Percentiles rank a stretch among this genome's conserved stretches.
These are phyloP conservation scores for Corylus avellana DNA, from an alignment of 306 rosid species.

Conservation along the genomic window DNA sequence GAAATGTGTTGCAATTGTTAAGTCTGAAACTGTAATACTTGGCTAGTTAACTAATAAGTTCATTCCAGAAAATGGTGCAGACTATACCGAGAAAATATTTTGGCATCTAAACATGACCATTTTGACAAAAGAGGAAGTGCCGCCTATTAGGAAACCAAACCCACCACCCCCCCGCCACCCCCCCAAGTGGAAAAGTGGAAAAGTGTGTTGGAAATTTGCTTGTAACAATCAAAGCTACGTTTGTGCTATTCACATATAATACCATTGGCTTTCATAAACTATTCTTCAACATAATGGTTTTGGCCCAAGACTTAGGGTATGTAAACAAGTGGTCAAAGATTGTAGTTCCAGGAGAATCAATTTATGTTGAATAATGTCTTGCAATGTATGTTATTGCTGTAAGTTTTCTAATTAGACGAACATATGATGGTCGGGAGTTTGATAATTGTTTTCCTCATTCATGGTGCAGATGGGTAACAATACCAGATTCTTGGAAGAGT, in stretches of 20 bases:
- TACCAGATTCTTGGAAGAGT: slow-evolving; percentile 5
- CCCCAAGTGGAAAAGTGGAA: no score
- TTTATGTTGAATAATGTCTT: neutral
- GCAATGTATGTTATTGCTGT: neutral
- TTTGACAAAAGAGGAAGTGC: neutral
- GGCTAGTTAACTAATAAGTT: neutral
- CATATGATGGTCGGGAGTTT: neutral
- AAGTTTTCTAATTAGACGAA: neutral
- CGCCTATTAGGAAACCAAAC: no score
- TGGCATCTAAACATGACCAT: neutral
- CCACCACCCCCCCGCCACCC: no score
- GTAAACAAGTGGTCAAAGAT: neutral
- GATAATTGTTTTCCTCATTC: neutral
- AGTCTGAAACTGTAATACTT: neutral
- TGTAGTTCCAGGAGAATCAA: neutral
- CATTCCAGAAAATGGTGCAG: neutral
- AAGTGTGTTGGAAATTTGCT: no score
- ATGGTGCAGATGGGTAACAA: neutral
- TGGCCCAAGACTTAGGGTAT: neutral
- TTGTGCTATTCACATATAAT: no score
- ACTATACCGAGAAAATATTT: no score
- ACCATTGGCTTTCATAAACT: no score
- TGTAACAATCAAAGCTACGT: no score
- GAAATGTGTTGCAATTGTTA: neutral
- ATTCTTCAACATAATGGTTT: no score